phyloP scores from a whole-genome alignment of 345 rosid genomes.

The Salix udensis region DNA sequence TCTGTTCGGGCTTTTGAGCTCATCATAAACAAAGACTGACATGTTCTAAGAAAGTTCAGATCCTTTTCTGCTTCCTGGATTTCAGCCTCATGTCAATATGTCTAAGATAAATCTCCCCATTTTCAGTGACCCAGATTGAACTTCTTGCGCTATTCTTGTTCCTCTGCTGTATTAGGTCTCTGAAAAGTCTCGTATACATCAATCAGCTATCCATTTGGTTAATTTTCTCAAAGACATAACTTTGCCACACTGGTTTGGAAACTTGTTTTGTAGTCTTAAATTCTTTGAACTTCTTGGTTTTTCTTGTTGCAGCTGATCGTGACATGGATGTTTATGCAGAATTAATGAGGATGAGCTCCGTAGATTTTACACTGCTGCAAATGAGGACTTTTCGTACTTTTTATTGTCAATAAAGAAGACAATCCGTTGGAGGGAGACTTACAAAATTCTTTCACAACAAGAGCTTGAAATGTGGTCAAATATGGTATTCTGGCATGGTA shows the following conservation, averaged over 20 bases:
- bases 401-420: constrained; percentile 82
- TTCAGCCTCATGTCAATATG: neutral
- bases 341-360: constrained; percentile 70
- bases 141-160: neutral
- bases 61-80: neutral
- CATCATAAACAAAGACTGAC: neutral
- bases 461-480: constrained; percentile 81
- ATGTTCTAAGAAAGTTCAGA: neutral
- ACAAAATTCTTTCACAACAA: constrained; percentile 63
- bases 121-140: neutral
- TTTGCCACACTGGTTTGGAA: neutral
- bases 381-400: constrained; percentile 65
- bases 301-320: constrained; percentile 31
- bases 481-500: constrained; percentile 93
- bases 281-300: constrained; percentile 16
- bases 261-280: neutral
- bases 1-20: neutral
- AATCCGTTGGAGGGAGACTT: constrained; percentile 85
- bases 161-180: neutral
- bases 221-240: neutral
- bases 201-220: constrained; percentile 2
- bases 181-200: neutral
- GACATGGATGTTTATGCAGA: constrained; percentile 57
- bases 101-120: neutral
- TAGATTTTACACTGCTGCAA: constrained; percentile 69